Evolutionary conservation across 2,329 filamentous ascomycete genomes (phyloP).

Genomic region (Verticillium albo-atrum): DNA sequence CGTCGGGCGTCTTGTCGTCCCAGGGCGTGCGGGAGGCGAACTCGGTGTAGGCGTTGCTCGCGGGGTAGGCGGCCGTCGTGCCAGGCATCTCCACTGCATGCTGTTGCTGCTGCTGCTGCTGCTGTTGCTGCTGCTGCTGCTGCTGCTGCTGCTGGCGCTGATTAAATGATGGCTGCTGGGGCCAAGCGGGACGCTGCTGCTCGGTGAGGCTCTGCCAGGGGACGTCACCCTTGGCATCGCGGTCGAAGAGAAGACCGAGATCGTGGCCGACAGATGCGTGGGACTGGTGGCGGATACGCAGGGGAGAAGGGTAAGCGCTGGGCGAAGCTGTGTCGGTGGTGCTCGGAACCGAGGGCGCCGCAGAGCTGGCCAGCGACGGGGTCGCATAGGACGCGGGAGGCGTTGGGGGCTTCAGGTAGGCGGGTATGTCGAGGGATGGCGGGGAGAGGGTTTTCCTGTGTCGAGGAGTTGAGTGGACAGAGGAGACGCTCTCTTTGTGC

Average conservation of each 20-base stretch:
- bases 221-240: neutral
- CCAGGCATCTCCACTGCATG: neutral
- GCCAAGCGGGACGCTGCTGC: too few relatives aligned
- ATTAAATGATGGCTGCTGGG: too few relatives aligned
- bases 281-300: constrained; percentile 4
- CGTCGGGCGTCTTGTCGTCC: constrained; percentile 1
- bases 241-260: neutral
- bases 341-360: neutral
- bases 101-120: neutral
- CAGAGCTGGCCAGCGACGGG: neutral
- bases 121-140: too few relatives aligned
- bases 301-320: constrained; percentile 4
- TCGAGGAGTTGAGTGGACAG: neutral
- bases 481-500: neutral
- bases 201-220: constrained; percentile 2
- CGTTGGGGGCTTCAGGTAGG: neutral
- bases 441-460: neutral
- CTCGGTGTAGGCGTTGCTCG: neutral
- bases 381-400: neutral
- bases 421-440: neutral
- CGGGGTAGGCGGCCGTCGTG: neutral
- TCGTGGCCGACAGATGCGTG: neutral
- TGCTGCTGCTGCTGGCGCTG: too few relatives aligned
- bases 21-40: neutral
- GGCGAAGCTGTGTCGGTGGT: neutral